Conservation (phyloP, 176 grass and related monocot species). For the Musa acuminata region DNA sequence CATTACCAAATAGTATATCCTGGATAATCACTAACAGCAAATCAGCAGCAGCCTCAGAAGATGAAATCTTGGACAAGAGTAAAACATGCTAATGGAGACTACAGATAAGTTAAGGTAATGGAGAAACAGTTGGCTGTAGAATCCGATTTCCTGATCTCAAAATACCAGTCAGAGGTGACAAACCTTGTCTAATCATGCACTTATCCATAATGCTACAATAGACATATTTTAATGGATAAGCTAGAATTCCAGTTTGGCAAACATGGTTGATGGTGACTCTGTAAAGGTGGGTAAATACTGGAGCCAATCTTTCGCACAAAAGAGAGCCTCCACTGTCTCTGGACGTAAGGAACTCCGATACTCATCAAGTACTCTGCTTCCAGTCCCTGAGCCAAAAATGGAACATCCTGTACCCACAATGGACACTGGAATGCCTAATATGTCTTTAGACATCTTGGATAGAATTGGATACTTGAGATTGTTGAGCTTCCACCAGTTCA, state of each 20-base stretch:
- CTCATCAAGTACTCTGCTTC: constrained; percentile 14
- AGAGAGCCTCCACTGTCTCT: constrained; percentile 6
- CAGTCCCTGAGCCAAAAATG: not conserved
- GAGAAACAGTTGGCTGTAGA: no score
- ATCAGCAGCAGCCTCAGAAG: no score
- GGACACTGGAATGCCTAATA: constrained; percentile 9
- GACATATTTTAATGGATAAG: not conserved
- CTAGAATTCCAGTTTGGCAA: constrained; percentile 8
- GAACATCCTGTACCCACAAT: constrained; percentile 2
- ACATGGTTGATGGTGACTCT: not conserved
- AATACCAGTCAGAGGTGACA: no score
- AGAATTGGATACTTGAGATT: constrained; percentile 12
- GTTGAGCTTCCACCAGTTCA: constrained; percentile 16
- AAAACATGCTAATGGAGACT: constrained; percentile 22
- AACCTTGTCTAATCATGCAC: no score
- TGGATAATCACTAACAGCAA: no score
- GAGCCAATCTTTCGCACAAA: constrained; percentile 8
- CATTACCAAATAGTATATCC: no score
- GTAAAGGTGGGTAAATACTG: not conserved
- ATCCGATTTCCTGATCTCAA: no score
- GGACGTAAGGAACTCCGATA: constrained; percentile 8
- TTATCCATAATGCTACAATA: no score
- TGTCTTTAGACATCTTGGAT: constrained; percentile 8
- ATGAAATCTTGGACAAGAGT: not conserved
- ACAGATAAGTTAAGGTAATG: not conserved